A percentile compares a stretch with the other conserved stretches of the same genome.
phyloP scores from a whole-genome alignment of 176 grass and related monocot species.

The Luzula sylvatica region DNA sequence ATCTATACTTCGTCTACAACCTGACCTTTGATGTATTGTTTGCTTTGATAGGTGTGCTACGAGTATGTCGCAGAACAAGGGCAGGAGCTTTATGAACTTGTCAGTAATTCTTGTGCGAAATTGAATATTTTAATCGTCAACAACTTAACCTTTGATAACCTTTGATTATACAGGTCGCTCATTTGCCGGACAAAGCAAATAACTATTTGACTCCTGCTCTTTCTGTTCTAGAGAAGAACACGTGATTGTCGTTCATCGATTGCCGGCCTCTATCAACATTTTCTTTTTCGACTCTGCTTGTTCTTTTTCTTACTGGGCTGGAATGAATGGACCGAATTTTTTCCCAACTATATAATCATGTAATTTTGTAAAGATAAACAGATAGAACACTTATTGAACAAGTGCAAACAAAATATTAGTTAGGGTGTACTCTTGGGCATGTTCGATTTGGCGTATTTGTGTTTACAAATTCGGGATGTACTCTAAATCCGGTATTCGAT shows the following conservation, averaged over 20 bases:
- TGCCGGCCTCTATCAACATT: no score
- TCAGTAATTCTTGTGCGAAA: slow-evolving; percentile 30
- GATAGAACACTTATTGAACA: neutral
- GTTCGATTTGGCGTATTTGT: no score
- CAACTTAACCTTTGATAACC: no score
- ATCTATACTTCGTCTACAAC: neutral
- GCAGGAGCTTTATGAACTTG: slow-evolving; percentile 79
- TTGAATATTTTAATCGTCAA: neutral
- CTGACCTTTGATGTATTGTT: no score
- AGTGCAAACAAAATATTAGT: neutral
- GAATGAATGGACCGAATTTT: no score
- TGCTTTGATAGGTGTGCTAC: slow-evolving; percentile 61
- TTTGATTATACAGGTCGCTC: slow-evolving; percentile 59
- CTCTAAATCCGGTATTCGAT: no score
- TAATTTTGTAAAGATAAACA: slow-evolving; percentile 17
- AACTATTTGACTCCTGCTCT: slow-evolving; percentile 90
- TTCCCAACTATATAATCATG: no score
- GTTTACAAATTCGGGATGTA: no score
- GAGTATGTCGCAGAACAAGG: slow-evolving; percentile 84
- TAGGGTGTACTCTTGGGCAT: no score
- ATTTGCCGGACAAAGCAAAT: slow-evolving; percentile 99
- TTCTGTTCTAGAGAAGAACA: slow-evolving; percentile 95
- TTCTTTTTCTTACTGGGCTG: no score
- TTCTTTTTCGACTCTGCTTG: no score
- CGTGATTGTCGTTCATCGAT: no score